Percentiles rank a stretch among this genome's conserved stretches.
Conservation (phyloP, 305 asterid genomes). For the Fraxinus platypoda region DNA sequence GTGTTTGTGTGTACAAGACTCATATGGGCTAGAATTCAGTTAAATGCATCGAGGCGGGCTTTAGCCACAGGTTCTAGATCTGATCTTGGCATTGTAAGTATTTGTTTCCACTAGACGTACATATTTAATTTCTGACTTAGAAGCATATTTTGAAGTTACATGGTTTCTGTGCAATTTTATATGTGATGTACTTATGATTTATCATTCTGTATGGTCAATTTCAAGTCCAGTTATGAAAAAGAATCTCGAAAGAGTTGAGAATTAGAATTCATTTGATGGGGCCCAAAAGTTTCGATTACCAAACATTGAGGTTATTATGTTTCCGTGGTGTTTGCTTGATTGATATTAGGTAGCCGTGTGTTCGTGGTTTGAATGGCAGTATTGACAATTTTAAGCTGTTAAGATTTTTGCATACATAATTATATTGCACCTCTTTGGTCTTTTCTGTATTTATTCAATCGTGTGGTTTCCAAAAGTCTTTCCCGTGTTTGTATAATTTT, state of each 20-base stretch:
- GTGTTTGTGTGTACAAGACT: slow-evolving; percentile 88
- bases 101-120: slow-evolving; percentile 1
- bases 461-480: neutral
- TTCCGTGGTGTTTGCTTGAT: neutral
- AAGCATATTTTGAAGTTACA: slow-evolving; percentile 19
- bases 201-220: neutral
- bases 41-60: slow-evolving; percentile 54
- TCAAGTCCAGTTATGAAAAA: neutral
- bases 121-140: slow-evolving; percentile 8
- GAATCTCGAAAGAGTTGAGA: neutral
- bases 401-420: neutral
- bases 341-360: neutral
- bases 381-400: neutral
- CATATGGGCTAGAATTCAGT: slow-evolving; percentile 78
- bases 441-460: slow-evolving; percentile 21
- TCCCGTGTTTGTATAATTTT: slow-evolving; percentile 16
- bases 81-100: slow-evolving; percentile 71
- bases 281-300: neutral
- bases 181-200: neutral
- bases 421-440: slow-evolving; percentile 9
- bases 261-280: neutral
- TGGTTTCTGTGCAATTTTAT: slow-evolving; percentile 17
- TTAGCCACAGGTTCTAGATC: slow-evolving; percentile 57
- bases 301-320: neutral
- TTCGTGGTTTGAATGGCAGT: neutral